Evolutionary conservation across 495 filamentous ascomycete genomes (phyloP).

Genomic region (Platismatia glauca): DNA sequence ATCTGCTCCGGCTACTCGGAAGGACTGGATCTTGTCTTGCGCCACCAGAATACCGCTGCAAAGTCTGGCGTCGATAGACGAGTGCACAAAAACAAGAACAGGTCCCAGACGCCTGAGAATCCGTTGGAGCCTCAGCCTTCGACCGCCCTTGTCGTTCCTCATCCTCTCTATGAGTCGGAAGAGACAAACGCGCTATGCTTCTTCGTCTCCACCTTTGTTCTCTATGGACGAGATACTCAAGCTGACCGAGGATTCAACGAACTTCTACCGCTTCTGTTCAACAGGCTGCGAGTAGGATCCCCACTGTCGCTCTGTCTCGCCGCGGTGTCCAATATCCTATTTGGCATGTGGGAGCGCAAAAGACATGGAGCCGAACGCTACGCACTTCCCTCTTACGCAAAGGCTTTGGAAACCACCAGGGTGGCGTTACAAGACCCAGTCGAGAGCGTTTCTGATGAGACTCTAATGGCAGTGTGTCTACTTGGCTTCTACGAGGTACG

Average conservation of each 20-base stretch:
- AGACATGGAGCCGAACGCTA: conserved; percentile 2
- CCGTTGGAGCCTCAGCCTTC: not conserved
- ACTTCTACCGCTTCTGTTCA: conserved; percentile 16
- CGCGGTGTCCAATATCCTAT: conserved; percentile 10
- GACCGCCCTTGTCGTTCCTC: not conserved
- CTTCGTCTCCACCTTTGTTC: conserved; percentile 18
- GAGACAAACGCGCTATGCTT: conserved; percentile 16
- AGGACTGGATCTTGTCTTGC: conserved; percentile 21
- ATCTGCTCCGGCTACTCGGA: conserved; percentile 18
- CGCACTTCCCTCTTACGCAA: conserved; percentile 26
- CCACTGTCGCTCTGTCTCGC: conserved; percentile 11
- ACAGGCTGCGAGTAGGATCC: conserved; percentile 3
- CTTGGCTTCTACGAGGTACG: conserved; percentile 21
- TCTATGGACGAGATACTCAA: conserved; percentile 12
- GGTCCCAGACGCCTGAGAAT: not conserved
- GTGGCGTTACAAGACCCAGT: conserved; percentile 41
- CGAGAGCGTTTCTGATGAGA: conserved; percentile 42
- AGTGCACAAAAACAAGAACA: conserved; percentile 4
- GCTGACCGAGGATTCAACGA: conserved; percentile 19
- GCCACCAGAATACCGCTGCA: conserved; percentile 17
- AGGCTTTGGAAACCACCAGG: conserved; percentile 46
- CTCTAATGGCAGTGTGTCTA: conserved; percentile 49
- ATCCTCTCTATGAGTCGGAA: conserved; percentile 11
- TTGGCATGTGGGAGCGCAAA: conserved; percentile 13
- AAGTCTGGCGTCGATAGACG: conserved; percentile 16